Evolutionary conservation across 2,329 filamentous ascomycete species (phyloP), one percentile per base, ranked within the genome.

Genomic region (Pseudogymnoascus sp.): DNA sequence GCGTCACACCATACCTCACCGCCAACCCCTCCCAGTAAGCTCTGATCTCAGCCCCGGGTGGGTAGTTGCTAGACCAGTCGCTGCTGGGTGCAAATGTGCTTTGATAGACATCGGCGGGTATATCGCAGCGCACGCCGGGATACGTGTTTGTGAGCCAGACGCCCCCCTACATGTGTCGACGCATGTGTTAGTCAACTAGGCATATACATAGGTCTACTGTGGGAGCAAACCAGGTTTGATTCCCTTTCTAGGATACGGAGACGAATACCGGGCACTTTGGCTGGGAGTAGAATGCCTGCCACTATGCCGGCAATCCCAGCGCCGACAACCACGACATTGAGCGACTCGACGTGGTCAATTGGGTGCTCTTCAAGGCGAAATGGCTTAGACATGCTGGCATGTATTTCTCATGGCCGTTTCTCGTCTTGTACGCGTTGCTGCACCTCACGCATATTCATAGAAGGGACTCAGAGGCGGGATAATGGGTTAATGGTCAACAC

Each of bases 21-120:
- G 71, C 70, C 24, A 75, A 68, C 61, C 68, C 72, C 37, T 74
- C 70, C 47, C 74, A 74, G 38, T 76, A 76, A 2, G 70, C 68
- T 2, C 72, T 69, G 2, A 75, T 73, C 63, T 77, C 76, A 33
- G 59, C n/a, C 14, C 62, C 29, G 29, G 29, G 29, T 31, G 29
- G 29, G 29, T 31, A 31, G 29, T 31, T 31, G 29, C 29, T 31
- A 31, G 29, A 31, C 29, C 29, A 31, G 29, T 6, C 29, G 29
- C 62, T 24, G 31, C n/a, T n/a, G 70, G 72, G 64, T 75, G 78
- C 65, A 74, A 76, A 19, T 71, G 47, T 26, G 61, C 74, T 76
- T 61, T 73, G 75, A 64, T 77, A 77, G 61, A 74, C 74, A 62
- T 77, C 76, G 7, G 68, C 69, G 6, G 69, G 68, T 11, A 71